phyloP scores from a whole-genome alignment of 176 grass and related monocot genomes.

The Metroxylon sagu region DNA sequence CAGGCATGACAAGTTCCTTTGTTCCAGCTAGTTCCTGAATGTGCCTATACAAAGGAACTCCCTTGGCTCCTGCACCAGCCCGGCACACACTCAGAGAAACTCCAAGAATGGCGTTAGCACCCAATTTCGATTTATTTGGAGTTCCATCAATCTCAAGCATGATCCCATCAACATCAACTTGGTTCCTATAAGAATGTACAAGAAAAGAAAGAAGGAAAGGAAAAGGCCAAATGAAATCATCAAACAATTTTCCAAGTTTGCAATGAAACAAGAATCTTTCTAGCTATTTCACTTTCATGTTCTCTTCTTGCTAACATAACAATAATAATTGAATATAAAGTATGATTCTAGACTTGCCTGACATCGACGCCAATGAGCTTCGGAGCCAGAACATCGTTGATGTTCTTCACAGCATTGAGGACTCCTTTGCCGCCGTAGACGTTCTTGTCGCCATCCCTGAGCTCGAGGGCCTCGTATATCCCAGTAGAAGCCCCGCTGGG shows the following conservation, averaged over 20 bases:
- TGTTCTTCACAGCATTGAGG: conserved; percentile 71
- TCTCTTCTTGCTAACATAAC: too few species aligned
- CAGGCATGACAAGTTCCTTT: conserved; percentile 91
- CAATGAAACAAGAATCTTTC: too few species aligned
- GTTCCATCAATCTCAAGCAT: conserved; percentile 98
- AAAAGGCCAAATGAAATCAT: neutral
- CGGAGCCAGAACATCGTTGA: conserved; percentile 77
- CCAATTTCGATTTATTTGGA: conserved; percentile 78
- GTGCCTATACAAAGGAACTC: conserved; percentile 83
- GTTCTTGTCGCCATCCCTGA: conserved; percentile 72
- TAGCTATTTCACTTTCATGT: too few species aligned
- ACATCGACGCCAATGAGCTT: conserved; percentile 83
- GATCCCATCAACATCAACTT: conserved; percentile 71
- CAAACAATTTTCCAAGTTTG: neutral
- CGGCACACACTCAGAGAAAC: conserved; percentile 89
- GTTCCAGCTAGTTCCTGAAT: conserved; percentile 82
- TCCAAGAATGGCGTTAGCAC: conserved; percentile 96
- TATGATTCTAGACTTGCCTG: conserved; percentile 31
- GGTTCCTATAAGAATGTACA: conserved; percentile 53
- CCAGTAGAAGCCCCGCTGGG: conserved; percentile 92
- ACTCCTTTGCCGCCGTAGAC: conserved; percentile 93
- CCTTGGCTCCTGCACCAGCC: conserved; percentile 73
- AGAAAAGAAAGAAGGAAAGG: conserved; percentile 1
- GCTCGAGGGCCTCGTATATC: conserved; percentile 93
- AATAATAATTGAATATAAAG: too few species aligned